A percentile compares a stretch with the other conserved stretches of the same genome.
These are phyloP conservation scores for Plasmodium blacklocki DNA, from an alignment of 169 alveolate species.

Conservation along the genomic window DNA sequence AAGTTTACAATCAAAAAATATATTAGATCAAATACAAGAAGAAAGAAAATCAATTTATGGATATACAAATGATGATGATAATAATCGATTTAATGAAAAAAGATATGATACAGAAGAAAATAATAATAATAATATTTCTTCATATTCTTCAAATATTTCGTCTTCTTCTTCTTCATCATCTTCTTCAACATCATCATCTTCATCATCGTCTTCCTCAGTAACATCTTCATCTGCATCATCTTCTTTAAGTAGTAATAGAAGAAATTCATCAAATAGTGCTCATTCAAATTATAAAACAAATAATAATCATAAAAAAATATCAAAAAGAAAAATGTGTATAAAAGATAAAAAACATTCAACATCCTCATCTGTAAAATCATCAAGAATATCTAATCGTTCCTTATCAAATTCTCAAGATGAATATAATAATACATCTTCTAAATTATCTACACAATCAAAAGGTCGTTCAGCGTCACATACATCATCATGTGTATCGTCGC, in stretches of 20 bases:
- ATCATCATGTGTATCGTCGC: background rate
- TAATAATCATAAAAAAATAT: too few relatives aligned
- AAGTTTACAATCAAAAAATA: conserved; percentile 10
- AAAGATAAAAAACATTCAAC: too few relatives aligned
- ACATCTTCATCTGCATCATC: background rate
- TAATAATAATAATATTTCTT: background rate
- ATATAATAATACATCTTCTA: too few relatives aligned
- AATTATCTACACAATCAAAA: too few relatives aligned
- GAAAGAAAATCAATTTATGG: conserved; percentile 27
- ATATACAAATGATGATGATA: conserved; percentile 33
- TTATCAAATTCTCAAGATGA: too few relatives aligned
- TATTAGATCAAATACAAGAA: conserved; percentile 64
- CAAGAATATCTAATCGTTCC: too few relatives aligned
- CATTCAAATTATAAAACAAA: too few relatives aligned
- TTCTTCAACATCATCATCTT: background rate
- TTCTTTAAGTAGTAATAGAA: background rate
- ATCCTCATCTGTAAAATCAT: too few relatives aligned
- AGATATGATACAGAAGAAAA: background rate
- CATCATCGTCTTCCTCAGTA: background rate
- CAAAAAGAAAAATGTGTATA: too few relatives aligned
- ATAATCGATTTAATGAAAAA: conserved; percentile 11
- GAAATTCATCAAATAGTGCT: background rate
- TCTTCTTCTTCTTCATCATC: background rate
- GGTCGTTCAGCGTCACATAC: conserved; percentile 1
- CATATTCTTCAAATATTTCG: background rate